A percentile compares a stretch with the other conserved stretches of the same genome.
These are phyloP conservation scores for Croton setiger DNA, from an alignment of 441 rosid genomes.

Conservation along the genomic window DNA sequence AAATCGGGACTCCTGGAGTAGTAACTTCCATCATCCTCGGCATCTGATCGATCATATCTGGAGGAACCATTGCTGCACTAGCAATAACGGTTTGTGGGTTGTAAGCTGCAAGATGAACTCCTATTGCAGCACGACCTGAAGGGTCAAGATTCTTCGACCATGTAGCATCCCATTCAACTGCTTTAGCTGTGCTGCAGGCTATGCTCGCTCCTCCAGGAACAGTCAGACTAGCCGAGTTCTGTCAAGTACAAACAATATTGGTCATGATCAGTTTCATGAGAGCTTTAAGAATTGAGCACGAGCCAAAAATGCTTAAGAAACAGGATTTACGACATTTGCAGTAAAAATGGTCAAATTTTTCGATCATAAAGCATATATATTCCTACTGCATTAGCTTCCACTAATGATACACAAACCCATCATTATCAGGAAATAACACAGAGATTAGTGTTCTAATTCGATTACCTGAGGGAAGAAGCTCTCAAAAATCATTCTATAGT, in stretches of 20 bases:
- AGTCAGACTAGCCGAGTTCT: constrained; percentile 78
- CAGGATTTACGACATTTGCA: no score
- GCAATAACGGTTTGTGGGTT: constrained; percentile 31
- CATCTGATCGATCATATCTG: constrained; percentile 34
- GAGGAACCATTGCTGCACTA: constrained; percentile 22
- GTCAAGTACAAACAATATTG: constrained; percentile 8
- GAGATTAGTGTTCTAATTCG: not conserved
- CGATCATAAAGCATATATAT: no score
- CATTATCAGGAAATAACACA: no score
- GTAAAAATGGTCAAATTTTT: no score
- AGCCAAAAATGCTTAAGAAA: no score
- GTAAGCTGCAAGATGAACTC: constrained; percentile 76
- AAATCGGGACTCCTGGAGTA: constrained; percentile 46
- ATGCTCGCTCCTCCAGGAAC: constrained; percentile 91
- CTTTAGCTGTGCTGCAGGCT: constrained; percentile 86
- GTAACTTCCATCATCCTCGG: constrained; percentile 40
- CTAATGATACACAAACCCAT: not conserved
- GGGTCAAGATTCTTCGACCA: constrained; percentile 88
- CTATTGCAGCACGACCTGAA: constrained; percentile 82
- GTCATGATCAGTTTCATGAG: no score
- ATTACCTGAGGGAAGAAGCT: constrained; percentile 85
- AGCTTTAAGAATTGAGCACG: no score
- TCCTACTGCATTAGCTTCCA: no score
- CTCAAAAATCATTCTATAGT: constrained; percentile 85
- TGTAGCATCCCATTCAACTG: constrained; percentile 74